These are phyloP conservation scores for Xylaria multiplex DNA, from an alignment of 2,329 filamentous ascomycete species.

Conservation along the genomic window DNA sequence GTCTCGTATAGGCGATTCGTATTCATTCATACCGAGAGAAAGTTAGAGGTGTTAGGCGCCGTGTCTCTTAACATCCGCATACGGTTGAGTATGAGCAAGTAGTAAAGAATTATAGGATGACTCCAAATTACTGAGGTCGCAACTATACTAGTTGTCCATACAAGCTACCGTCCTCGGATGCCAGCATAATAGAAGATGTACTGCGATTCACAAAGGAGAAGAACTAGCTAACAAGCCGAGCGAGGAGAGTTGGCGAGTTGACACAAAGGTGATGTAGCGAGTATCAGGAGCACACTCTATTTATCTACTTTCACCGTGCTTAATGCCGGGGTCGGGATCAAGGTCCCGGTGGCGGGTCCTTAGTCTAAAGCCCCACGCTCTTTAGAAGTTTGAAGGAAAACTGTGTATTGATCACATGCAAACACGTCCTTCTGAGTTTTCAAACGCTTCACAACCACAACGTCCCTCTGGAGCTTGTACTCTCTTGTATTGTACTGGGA, in stretches of 20 bases:
- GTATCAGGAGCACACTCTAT: constrained; percentile 9
- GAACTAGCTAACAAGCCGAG: not conserved
- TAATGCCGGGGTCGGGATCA: constrained; percentile 18
- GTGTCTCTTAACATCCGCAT: not conserved
- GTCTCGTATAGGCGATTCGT: not conserved
- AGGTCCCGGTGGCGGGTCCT: not conserved
- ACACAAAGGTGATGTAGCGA: constrained; percentile 24
- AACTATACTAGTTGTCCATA: not conserved
- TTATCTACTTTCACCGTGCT: constrained; percentile 1
- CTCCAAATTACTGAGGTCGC: not conserved
- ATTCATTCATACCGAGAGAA: not conserved
- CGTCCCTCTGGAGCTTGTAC: too few relatives aligned
- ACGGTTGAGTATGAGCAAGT: not conserved
- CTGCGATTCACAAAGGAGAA: not conserved
- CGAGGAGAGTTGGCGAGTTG: not conserved
- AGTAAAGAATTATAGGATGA: not conserved
- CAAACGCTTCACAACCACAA: too few relatives aligned
- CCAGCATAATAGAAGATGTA: not conserved
- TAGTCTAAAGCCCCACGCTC: constrained; percentile 9
- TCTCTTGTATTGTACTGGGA: too few relatives aligned
- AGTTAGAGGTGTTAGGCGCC: not conserved
- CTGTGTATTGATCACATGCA: constrained; percentile 22
- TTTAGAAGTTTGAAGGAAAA: constrained; percentile 2
- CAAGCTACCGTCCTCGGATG: not conserved
- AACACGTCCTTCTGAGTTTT: too few relatives aligned